Conservation (phyloP, 495 filamentous ascomycete genomes). For the Bombardia bombarda region DNA sequence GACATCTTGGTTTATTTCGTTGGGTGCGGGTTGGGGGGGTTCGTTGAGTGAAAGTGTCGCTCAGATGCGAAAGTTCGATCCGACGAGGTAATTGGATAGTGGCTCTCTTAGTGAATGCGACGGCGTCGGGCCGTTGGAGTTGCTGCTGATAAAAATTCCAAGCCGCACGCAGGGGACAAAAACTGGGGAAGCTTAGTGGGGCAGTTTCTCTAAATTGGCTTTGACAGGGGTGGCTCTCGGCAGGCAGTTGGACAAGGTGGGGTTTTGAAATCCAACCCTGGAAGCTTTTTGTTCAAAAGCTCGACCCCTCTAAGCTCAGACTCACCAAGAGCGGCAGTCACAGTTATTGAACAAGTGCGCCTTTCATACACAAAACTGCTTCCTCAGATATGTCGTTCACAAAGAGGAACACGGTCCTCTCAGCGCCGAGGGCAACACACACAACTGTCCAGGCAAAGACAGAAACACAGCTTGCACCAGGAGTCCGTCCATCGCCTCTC, state of each 20-base stretch:
- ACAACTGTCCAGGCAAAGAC: conserved; percentile 20
- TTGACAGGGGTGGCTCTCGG: conserved; percentile 2
- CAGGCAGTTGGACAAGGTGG: conserved; percentile 3
- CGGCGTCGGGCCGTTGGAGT: background rate
- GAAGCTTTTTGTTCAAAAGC: background rate
- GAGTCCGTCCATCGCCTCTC: conserved; percentile 78
- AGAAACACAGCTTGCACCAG: conserved; percentile 43
- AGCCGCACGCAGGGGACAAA: conserved; percentile 5
- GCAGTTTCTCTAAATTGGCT: background rate
- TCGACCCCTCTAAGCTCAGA: background rate
- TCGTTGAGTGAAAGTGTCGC: background rate
- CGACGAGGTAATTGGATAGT: background rate
- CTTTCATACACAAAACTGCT: background rate
- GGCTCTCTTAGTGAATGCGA: background rate
- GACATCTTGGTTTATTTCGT: conserved; percentile 34
- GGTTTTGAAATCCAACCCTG: background rate
- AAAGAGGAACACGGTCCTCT: conserved; percentile 73
- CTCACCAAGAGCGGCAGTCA: too few relatives aligned
- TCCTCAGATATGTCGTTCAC: conserved; percentile 69
- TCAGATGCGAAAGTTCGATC: background rate
- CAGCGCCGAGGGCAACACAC: conserved; percentile 12
- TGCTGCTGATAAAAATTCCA: too few relatives aligned
- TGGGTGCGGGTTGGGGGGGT: background rate
- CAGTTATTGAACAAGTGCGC: too few relatives aligned
- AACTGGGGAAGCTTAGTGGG: conserved; percentile 8